Percentiles rank a stretch among this genome's conserved stretches.
These are phyloP conservation scores for Ramichloridium luteum DNA, from an alignment of 2,329 filamentous ascomycete species.

Conservation along the genomic window DNA sequence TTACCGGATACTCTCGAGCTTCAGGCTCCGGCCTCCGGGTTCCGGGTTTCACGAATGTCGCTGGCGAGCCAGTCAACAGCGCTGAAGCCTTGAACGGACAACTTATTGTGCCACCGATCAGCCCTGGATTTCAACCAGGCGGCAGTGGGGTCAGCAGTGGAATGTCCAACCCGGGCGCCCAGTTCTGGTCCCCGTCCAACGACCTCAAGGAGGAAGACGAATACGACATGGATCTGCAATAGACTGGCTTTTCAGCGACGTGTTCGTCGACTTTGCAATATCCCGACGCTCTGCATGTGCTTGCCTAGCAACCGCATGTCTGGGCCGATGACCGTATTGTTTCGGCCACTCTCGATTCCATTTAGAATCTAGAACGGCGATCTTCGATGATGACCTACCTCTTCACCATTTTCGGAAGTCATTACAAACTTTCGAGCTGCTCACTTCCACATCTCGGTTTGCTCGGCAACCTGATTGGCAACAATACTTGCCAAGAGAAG, in stretches of 20 bases:
- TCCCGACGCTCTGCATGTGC: too few relatives aligned
- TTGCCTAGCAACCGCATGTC: too few relatives aligned
- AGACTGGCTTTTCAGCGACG: conserved; percentile 5
- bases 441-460: too few relatives aligned
- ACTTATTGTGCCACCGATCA: conserved; percentile 27
- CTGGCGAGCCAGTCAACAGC: conserved; percentile 61
- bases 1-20: conserved; percentile 58
- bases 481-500: too few relatives aligned
- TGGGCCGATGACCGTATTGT: too few relatives aligned
- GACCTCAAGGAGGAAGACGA: conserved; percentile 93
- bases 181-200: conserved; percentile 25
- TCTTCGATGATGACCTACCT: too few relatives aligned
- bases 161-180: conserved; percentile 37
- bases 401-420: too few relatives aligned
- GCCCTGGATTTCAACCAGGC: conserved; percentile 48
- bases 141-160: conserved; percentile 48
- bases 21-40: conserved; percentile 79
- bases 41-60: conserved; percentile 83
- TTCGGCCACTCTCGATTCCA: too few relatives aligned
- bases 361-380: too few relatives aligned
- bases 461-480: too few relatives aligned
- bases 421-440: too few relatives aligned
- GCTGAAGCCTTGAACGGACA: conserved; percentile 32
- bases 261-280: too few relatives aligned
- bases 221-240: conserved; percentile 61